Base-by-base conservation (phyloP, 257 asterid species). In the Prunella vulgaris region DNA sequence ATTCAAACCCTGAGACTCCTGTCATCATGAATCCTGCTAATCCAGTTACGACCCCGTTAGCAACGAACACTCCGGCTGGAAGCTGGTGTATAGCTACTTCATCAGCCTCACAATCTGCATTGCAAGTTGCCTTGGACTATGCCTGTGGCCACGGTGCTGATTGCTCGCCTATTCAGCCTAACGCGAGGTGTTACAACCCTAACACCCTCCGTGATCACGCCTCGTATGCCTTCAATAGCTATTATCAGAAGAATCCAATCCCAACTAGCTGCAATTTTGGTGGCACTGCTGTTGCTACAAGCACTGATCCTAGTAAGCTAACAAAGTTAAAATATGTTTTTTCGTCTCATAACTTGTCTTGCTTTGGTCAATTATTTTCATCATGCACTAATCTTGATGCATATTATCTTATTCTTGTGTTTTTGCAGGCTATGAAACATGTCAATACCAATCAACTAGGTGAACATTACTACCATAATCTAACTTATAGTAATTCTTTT, bases 51-150 rank as follows among this genome's bases (percentile, higher is more conserved):
- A 80, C 84, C 0, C 94, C 94, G 2, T 63, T 79, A 20, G 20
- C 83, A 33, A 74, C 91, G 2, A 75, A 65, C 56, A n/a, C 90
- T 0, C 78, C 84, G 15, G 54, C 84, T 27, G 79, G 84, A 22
- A 86, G 96, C 83, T 90, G 97, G 96, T 90, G 97, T 63, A 73
- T 90, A 7, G 97, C 97, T 9, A 78, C 84, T 69, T 76, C 64
- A 67, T 79, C 95, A 8, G 92, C 79, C 18, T 80, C 88, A 3
- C 81, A 74, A 32, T 66, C 70, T 0, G 87, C 83, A 5, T 46
- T 90, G 70, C 96, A 90, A 64, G 78, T 66, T 9, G 96, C 96
- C 7, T 17, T 90, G 46, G 94, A 90, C 76, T 90, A 86, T 57
- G 94, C 96, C 0, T 90, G 97, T 68, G 86, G 95, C 21, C 59